Evolutionary conservation across 2,329 filamentous ascomycete genomes (phyloP).

Genomic region (Sclerotiophoma versabilis): DNA sequence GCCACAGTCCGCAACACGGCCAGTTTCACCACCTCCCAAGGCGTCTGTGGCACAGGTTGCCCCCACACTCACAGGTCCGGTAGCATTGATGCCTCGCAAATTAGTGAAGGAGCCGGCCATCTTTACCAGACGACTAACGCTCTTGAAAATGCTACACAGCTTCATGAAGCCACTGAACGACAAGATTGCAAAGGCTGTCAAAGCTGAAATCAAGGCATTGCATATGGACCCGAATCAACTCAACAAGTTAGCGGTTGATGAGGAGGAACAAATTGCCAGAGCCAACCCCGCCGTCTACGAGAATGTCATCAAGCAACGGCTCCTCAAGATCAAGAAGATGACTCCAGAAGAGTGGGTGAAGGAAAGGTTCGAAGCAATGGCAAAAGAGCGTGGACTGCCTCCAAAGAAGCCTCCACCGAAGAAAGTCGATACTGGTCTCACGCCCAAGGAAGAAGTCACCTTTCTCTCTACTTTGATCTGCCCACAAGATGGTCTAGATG

Average conservation of each 20-base stretch:
- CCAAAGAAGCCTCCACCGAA: conserved; percentile 55
- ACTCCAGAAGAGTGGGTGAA: conserved; percentile 72
- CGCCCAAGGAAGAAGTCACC: conserved; percentile 66
- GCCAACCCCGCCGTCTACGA: conserved; percentile 75
- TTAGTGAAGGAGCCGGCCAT: conserved; percentile 60
- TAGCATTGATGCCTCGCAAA: conserved; percentile 69
- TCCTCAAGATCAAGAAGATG: conserved; percentile 81
- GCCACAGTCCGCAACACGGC: conserved; percentile 34
- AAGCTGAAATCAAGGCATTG: conserved; percentile 61
- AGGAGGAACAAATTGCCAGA: conserved; percentile 77
- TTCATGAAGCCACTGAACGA: conserved; percentile 73
- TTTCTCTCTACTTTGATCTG: conserved; percentile 62
- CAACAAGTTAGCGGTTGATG: conserved; percentile 72
- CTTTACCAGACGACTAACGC: conserved; percentile 40
- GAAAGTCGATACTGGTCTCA: conserved; percentile 73
- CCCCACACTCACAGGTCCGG: conserved; percentile 51
- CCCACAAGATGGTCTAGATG: conserved; percentile 67
- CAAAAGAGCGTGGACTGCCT: conserved; percentile 34
- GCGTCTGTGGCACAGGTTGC: conserved; percentile 19
- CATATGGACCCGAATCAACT: conserved; percentile 70
- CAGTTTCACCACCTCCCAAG: conserved; percentile 43
- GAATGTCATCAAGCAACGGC: conserved; percentile 83
- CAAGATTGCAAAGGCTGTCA: conserved; percentile 62
- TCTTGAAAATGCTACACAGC: conserved; percentile 68
- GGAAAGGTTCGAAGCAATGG: conserved; percentile 55